Conservation (phyloP, 805 yeast species). For the Sporopachydermia lactativora region DNA sequence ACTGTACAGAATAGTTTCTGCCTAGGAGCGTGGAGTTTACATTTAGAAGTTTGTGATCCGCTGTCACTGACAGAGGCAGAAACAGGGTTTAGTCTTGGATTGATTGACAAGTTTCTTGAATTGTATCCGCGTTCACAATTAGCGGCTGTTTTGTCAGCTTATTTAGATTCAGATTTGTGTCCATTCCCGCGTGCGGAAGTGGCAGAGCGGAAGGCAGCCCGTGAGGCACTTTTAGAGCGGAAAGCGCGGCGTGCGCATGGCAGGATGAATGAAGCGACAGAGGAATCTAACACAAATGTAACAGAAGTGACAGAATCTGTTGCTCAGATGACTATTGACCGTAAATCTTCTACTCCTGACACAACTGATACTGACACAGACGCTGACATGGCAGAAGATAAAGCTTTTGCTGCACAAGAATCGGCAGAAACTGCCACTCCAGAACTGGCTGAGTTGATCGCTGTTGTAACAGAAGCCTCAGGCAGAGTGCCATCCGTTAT, state of each 20-base stretch:
- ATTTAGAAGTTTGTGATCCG: constrained; percentile 59
- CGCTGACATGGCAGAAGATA: neutral
- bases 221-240: constrained; percentile 1
- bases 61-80: constrained; percentile 24
- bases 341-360: neutral
- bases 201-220: constrained; percentile 3
- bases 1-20: constrained; percentile 38
- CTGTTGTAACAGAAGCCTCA: constrained; percentile 24
- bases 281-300: too few relatives aligned
- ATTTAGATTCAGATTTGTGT: constrained; percentile 52
- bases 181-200: constrained; percentile 26
- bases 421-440: too few relatives aligned
- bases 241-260: too few relatives aligned
- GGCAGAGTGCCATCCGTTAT: constrained; percentile 28
- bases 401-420: neutral
- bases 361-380: neutral
- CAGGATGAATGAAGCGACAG: too few relatives aligned
- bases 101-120: constrained; percentile 36
- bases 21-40: constrained; percentile 56
- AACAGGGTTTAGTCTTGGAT: constrained; percentile 30
- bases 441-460: too few relatives aligned
- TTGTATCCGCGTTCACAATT: constrained; percentile 48
- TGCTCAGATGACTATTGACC: constrained; percentile 11
- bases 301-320: neutral
- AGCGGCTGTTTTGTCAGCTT: constrained; percentile 48